Base-by-base conservation (phyloP, 768 basidiomycete species). In the Filobasidium wieringae region DNA sequence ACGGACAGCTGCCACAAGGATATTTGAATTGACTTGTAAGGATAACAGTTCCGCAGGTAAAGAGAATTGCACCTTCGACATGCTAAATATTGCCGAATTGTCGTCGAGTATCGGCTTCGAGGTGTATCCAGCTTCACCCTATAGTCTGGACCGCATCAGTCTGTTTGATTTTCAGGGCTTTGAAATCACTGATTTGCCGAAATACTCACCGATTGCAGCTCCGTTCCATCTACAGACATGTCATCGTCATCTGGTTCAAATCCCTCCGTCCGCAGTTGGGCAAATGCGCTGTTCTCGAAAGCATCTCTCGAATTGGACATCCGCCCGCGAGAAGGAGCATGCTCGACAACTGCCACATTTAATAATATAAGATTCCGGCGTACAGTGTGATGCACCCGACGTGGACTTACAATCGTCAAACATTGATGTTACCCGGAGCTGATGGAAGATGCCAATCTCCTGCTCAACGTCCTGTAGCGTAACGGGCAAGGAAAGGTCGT, bases 11-110 rank as follows among this genome's bases (percentile, higher is more conserved):
- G 95, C 90, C 39, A 82, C 84, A 24, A 96, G 80, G 67, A 87
- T 78, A 72, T 92, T 89, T 26, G 87, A 91, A 64, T 85, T 84
- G 55, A 91, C 86, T 41, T 83, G 85, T 51, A 95, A 81, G 54
- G 84, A 82, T 31, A 88, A 74, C 47, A 96, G 79, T n/a, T 85
- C 80, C 5, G 89, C 87, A 29, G 88, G 86, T 39, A 90, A 84
- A 3, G 84, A 82, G 70, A 85, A 90, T 75, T 95, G 92, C 24
- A 96, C 92, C 63, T 66, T 63, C 11, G 71, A 74, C 24, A 72
- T 58, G 8, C 66, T 66, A 62, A 69, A 75, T 9, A 70, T 60
- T 7, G 69, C 66, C 63, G 36, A 39, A 34, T 53, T 33, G 17
- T 59, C 50, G 57, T 65, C 47, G 45, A 51, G 51, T 51, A 63